Conservation (phyloP, 495 filamentous ascomycete species). For the Aspergillus incahuasiensis region DNA sequence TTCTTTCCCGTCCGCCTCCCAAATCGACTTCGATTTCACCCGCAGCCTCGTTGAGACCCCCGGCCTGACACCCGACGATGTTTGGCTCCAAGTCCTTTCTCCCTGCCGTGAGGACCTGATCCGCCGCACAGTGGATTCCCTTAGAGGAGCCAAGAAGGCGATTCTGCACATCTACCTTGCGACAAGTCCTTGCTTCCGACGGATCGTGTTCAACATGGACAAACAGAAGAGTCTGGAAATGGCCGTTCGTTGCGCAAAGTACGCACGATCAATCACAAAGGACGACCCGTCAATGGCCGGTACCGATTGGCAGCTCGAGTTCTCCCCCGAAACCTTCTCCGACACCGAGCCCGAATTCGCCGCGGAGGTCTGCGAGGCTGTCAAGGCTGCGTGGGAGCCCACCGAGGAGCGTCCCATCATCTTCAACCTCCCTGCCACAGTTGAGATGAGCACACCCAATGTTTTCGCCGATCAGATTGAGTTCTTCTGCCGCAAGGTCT, state of each 20-base stretch:
- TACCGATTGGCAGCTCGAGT: slow-evolving; percentile 93
- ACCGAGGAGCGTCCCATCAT: slow-evolving; percentile 80
- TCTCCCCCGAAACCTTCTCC: slow-evolving; percentile 95
- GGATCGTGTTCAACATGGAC: slow-evolving; percentile 82
- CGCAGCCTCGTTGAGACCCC: slow-evolving; percentile 82
- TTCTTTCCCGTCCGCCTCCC: slow-evolving; percentile 89
- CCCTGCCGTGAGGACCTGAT: slow-evolving; percentile 94
- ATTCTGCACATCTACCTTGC: slow-evolving; percentile 95
- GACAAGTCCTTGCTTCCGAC: slow-evolving; percentile 87
- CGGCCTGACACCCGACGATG: slow-evolving; percentile 82
- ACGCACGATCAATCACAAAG: slow-evolving; percentile 88
- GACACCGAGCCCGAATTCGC: slow-evolving; percentile 84
- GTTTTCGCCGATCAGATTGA: slow-evolving; percentile 96
- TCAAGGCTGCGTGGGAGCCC: slow-evolving; percentile 93
- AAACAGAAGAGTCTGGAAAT: slow-evolving; percentile 77
- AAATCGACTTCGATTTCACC: slow-evolving; percentile 95
- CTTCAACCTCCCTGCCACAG: slow-evolving; percentile 96
- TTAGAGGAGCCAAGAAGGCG: slow-evolving; percentile 91
- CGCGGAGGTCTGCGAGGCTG: slow-evolving; percentile 82
- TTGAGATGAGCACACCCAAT: slow-evolving; percentile 94
- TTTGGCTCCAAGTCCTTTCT: slow-evolving; percentile 91
- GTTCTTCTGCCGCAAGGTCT: slow-evolving; percentile 82
- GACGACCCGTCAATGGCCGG: slow-evolving; percentile 69
- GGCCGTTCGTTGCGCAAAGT: slow-evolving; percentile 82
- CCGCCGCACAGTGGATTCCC: slow-evolving; percentile 79